Percentiles rank a stretch among this genome's conserved stretches.
Conservation (phyloP, 345 rosid species). For the Linum trigynum region DNA sequence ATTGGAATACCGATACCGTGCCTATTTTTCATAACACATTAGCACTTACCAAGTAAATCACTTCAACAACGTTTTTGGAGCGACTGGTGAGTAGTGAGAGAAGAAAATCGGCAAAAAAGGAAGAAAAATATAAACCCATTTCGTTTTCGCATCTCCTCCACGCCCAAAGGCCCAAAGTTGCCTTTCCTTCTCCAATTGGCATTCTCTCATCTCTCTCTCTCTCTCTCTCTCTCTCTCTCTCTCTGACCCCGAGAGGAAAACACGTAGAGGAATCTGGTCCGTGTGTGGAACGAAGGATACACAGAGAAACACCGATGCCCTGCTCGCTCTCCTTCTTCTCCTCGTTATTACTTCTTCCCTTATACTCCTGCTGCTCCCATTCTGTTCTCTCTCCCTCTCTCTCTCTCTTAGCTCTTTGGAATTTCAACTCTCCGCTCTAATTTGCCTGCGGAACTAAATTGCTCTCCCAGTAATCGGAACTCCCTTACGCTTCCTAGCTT, state of each 20-base stretch:
- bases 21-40: too few species aligned
- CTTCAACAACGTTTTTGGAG: too few species aligned
- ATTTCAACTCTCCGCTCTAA: background rate
- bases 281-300: slow-evolving; percentile 38
- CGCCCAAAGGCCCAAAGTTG: too few species aligned
- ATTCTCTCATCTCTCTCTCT: background rate
- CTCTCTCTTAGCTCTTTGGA: slow-evolving; percentile 5
- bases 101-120: too few species aligned
- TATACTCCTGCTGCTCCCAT: slow-evolving; percentile 1
- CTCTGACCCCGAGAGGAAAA: slow-evolving; percentile 8
- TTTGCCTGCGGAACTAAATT: background rate
- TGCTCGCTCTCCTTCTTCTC: slow-evolving; percentile 18
- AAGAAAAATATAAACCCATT: too few species aligned
- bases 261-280: slow-evolving; percentile 50
- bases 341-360: background rate
- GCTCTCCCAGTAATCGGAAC: too few species aligned
- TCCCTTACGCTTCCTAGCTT: background rate
- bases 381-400: background rate
- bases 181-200: too few species aligned
- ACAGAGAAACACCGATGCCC: slow-evolving; percentile 10
- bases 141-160: too few species aligned
- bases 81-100: too few species aligned
- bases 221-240: background rate
- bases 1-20: too few species aligned
- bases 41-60: too few species aligned